phyloP scores from a whole-genome alignment of 441 rosid genomes.

The Dalechampia spathulata region DNA sequence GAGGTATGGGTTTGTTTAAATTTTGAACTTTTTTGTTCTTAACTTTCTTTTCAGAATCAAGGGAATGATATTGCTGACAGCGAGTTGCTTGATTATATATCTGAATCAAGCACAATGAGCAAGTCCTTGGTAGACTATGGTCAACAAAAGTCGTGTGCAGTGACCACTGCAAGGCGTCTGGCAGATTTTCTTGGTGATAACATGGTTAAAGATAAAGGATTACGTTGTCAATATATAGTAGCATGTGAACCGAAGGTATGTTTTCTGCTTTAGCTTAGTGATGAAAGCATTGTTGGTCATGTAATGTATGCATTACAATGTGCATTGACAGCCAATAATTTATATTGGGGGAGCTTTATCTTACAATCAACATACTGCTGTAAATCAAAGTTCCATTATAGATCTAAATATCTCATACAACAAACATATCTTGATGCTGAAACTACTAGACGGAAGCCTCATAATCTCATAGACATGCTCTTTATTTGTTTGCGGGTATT shows the following conservation, averaged over 20 bases:
- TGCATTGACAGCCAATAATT: not conserved
- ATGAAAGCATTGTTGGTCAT: too few relatives aligned
- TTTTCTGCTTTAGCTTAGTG: constrained; percentile 12
- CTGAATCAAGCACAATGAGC: constrained; percentile 99
- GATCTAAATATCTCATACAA: not conserved
- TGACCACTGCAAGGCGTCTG: constrained; percentile 96
- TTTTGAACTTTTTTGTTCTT: constrained; percentile 14
- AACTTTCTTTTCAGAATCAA: constrained; percentile 59
- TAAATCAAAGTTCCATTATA: not conserved
- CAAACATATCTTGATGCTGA: not conserved
- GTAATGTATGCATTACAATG: not conserved
- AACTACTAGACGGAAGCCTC: not conserved
- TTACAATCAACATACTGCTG: constrained; percentile 6
- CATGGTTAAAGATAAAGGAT: constrained; percentile 98
- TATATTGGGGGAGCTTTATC: not conserved
- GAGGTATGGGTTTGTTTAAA: constrained; percentile 9
- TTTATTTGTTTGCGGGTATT: not conserved
- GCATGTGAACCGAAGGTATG: constrained; percentile 94
- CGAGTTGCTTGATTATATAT: constrained; percentile 94
- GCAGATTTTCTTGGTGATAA: constrained; percentile 93
- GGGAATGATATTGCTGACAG: constrained; percentile 90
- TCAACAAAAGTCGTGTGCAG: constrained; percentile 95
- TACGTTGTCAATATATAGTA: constrained; percentile 96
- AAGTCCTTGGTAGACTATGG: constrained; percentile 95
- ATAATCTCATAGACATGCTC: not conserved